Evolutionary conservation across 1,284 basidiomycete genomes (phyloP), one percentile per base, ranked within the genome.

Genomic region (Sanghuangporus baumii): DNA sequence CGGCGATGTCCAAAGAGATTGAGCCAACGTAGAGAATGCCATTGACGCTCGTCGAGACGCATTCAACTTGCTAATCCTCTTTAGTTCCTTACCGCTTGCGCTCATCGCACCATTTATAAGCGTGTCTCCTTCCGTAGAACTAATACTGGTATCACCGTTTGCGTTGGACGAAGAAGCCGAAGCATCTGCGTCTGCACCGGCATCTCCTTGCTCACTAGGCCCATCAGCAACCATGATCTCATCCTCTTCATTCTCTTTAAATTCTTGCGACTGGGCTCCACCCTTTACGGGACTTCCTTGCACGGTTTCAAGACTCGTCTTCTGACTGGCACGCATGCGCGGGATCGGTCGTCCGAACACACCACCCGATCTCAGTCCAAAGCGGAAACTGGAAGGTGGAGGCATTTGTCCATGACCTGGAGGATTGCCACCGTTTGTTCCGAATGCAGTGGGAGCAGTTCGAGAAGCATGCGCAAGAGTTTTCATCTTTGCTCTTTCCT

Each of bases 241-340:
- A 52, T 51, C 69, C 31, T 67, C 69, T 16, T 69, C 69, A 38
- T 74, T 70, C 16, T 59, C 65, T 6, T 50, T 61, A 23, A 66
- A 58, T 9, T 66, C 69, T 8, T 40, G 46, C 34, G 58, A 63
- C 38, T 66, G 68, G n/a, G 23, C 12, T 2, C 73, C 74, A 16
- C 79, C 81, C 71, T 87, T 87, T 50, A 82, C 78, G 47, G 85
- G 84, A 68, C 84, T 86, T 14, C 76, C 84, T 61, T 76, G 74
- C 1, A 86, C 82, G 58, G 76, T 81, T 0, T 88, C 85, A 60
- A 90, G 72, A 52, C 73, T 81, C n/a, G 85, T 79, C 70, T 83
- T 83, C 73, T 82, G 82, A 71, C 88, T 91, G 14, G 78, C 87
- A 66, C 81, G 81, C 40, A 65, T 61, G 14, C 63, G 54, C n/a